These are phyloP conservation scores for Clarireedia monteithiana DNA, from an alignment of 2,329 filamentous ascomycete species.

Conservation along the genomic window DNA sequence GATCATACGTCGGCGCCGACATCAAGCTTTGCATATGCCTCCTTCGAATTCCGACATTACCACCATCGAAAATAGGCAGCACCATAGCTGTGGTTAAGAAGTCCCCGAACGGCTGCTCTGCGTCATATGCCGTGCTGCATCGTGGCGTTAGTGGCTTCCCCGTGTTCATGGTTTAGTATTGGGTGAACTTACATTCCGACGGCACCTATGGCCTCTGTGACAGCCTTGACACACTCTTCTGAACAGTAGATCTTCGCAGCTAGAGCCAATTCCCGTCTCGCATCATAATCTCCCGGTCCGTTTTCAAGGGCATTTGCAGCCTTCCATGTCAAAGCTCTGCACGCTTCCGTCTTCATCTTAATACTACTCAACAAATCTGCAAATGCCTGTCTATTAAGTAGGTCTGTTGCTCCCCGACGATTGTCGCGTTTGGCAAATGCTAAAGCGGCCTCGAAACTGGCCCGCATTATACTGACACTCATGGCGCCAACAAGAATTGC, in stretches of 20 bases:
- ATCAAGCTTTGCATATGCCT: conserved; percentile 41
- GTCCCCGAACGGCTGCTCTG: conserved; percentile 32
- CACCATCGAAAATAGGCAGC: conserved; percentile 44
- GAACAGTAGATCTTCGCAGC: conserved; percentile 45
- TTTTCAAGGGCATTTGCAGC: conserved; percentile 35
- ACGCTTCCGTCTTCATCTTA: conserved; percentile 44
- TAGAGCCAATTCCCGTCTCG: conserved; percentile 36
- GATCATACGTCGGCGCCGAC: conserved; percentile 36
- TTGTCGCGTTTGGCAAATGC: conserved; percentile 40
- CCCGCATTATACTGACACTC: conserved; percentile 45
- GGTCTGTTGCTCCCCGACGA: conserved; percentile 33
- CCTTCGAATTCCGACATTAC: conserved; percentile 45
- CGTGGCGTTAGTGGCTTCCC: conserved; percentile 6
- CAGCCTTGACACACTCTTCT: conserved; percentile 40
- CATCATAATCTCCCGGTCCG: conserved; percentile 29
- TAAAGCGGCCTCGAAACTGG: conserved; percentile 44
- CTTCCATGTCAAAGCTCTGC: conserved; percentile 43
- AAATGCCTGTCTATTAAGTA: conserved; percentile 28
- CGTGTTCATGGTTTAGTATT: not conserved
- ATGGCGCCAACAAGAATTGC: conserved; percentile 47
- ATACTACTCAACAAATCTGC: conserved; percentile 44
- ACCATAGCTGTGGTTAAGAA: conserved; percentile 39
- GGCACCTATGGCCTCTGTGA: conserved; percentile 42
- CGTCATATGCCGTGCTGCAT: conserved; percentile 4
- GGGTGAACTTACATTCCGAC: conserved; percentile 38